These are phyloP conservation scores for Pseudogymnoascus sp. DNA, from an alignment of 2,329 filamentous ascomycete species.

Conservation along the genomic window DNA sequence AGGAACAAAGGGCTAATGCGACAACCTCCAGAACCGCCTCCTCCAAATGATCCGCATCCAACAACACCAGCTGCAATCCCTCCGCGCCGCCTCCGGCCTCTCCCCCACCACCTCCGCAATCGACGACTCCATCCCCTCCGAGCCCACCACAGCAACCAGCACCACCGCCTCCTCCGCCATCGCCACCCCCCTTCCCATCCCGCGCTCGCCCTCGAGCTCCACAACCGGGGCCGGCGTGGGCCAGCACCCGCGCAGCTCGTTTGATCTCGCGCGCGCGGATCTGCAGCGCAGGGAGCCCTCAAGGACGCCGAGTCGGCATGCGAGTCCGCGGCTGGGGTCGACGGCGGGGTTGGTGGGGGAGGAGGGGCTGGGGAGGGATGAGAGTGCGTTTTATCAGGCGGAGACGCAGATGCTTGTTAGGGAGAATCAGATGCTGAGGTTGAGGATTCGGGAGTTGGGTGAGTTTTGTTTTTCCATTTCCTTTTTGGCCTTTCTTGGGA, in stretches of 20 bases:
- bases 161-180: conserved; percentile 36
- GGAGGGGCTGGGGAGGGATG: conserved; percentile 43
- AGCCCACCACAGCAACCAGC: conserved; percentile 32
- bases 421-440: conserved; percentile 76
- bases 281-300: conserved; percentile 42
- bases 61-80: conserved; percentile 59
- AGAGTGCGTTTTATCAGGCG: conserved; percentile 72
- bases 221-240: not conserved
- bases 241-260: conserved; percentile 45
- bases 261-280: conserved; percentile 50
- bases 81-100: conserved; percentile 37
- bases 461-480: conserved; percentile 20
- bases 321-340: conserved; percentile 49
- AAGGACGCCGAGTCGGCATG: conserved; percentile 48
- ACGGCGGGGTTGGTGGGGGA: conserved; percentile 54
- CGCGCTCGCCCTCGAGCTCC: conserved; percentile 38
- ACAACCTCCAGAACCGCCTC: conserved; percentile 54
- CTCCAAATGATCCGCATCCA: conserved; percentile 69
- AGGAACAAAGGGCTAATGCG: not conserved
- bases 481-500: not conserved
- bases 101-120: conserved; percentile 33
- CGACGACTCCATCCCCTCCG: conserved; percentile 32
- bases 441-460: conserved; percentile 67
- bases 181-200: conserved; percentile 31
- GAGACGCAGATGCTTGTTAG: conserved; percentile 70